Conservation (phyloP, 2,329 filamentous ascomycete species). For the Penicillium sp. region DNA sequence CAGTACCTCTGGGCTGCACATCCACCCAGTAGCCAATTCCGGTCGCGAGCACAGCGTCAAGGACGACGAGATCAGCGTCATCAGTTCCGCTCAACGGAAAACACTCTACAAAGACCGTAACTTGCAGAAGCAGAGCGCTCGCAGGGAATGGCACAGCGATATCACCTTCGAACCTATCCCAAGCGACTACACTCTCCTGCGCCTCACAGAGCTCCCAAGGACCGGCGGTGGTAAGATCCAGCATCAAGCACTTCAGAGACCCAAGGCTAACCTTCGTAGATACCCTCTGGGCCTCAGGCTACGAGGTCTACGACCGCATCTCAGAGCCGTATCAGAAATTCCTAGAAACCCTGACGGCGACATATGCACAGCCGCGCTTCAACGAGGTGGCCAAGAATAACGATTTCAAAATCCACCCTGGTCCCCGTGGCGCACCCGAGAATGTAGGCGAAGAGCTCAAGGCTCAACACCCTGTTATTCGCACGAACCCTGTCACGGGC, state of each 20-base stretch:
- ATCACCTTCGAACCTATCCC: conserved; percentile 52
- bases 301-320: conserved; percentile 45
- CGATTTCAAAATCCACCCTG: conserved; percentile 30
- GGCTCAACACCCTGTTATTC: conserved; percentile 47
- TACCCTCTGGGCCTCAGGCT: conserved; percentile 48
- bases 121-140: conserved; percentile 29
- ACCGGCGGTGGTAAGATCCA: conserved; percentile 41
- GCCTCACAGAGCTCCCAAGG: conserved; percentile 45
- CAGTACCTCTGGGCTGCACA: conserved; percentile 47
- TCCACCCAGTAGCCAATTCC: conserved; percentile 52
- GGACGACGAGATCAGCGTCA: conserved; percentile 53
- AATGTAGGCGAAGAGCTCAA: conserved; percentile 57
- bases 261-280: conserved; percentile 25
- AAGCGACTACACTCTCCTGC: conserved; percentile 50
- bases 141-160: conserved; percentile 51
- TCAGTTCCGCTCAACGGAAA: conserved; percentile 45
- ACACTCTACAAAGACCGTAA: conserved; percentile 43
- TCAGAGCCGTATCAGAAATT: conserved; percentile 40
- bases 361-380: conserved; percentile 32
- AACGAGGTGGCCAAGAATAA: conserved; percentile 30
- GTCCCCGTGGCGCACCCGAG: conserved; percentile 52
- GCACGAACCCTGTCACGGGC: conserved; percentile 55
- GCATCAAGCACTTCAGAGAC: neutral
- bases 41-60: conserved; percentile 48
- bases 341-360: conserved; percentile 43